Percentiles rank a stretch among this genome's conserved stretches.
phyloP scores from a whole-genome alignment of 2,329 filamentous ascomycete genomes.

The Aspergillus oerlinghausenensis region DNA sequence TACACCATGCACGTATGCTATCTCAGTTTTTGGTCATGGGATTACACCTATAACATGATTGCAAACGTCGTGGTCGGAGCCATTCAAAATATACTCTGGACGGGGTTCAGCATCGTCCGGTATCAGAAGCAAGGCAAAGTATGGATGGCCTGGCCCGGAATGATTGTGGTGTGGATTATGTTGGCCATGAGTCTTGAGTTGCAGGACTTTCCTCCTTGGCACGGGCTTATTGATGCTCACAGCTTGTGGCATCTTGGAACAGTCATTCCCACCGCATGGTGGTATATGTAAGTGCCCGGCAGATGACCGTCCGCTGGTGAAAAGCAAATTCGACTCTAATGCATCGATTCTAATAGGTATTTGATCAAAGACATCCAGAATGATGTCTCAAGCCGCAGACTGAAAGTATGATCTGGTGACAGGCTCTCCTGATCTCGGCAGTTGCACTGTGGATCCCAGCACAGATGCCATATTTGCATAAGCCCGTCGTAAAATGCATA shows the following conservation, averaged over 20 bases:
- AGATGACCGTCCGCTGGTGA: neutral
- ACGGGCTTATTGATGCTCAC: constrained; percentile 84
- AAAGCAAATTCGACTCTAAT: constrained; percentile 18
- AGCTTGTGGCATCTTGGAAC: constrained; percentile 95
- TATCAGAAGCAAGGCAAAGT: constrained; percentile 66
- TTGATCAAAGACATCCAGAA: constrained; percentile 79
- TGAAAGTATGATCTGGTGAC: constrained; percentile 56
- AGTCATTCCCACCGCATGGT: constrained; percentile 79
- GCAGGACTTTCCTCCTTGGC: constrained; percentile 84
- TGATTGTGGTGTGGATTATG: constrained; percentile 88
- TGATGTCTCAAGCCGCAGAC: constrained; percentile 67
- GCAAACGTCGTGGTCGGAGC: constrained; percentile 83
- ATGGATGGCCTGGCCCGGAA: constrained; percentile 85
- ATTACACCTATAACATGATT: constrained; percentile 97
- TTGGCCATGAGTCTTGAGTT: constrained; percentile 93
- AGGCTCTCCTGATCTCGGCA: neutral
- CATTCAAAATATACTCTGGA: constrained; percentile 80
- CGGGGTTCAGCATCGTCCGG: constrained; percentile 69
- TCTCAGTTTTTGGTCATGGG: constrained; percentile 79
- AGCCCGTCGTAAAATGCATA: neutral
- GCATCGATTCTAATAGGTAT: constrained; percentile 56
- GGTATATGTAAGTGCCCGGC: constrained; percentile 75
- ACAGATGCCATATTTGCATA: neutral
- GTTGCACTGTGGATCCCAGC: neutral
- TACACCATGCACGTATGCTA: constrained; percentile 78